Base-by-base conservation (phyloP, 495 filamentous ascomycete genomes). In the Podospora conica region DNA sequence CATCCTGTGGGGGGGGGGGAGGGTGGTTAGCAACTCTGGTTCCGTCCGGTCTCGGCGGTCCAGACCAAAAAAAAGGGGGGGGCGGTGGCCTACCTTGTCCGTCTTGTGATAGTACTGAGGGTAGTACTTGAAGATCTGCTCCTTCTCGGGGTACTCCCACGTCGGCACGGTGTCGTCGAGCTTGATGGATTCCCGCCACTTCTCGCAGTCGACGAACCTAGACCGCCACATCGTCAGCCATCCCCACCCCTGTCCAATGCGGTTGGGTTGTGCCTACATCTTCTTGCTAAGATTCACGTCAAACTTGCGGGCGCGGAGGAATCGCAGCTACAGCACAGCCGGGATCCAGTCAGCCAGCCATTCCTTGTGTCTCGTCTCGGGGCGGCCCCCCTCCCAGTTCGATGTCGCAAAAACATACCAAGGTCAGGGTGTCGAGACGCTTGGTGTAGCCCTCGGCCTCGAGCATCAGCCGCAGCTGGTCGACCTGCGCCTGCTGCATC, bases 101-200 rank as follows among this genome's bases (percentile, higher is more conserved):
- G 92, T 98, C 82, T 96, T 97, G 85, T 98, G 95, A 78, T 98
- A 98, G 83, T 95, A 98, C 82, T 98, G 95, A 3, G 93, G 92
- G 77, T 98, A 98, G 83, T 90, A 97, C 76, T 94, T 80, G 81
- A 93, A 95, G 56, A 98, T 85, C 73, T 92, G 72, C 58, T 84
- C 78, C 84, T 96, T 96, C 85, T 97, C 96, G 25, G 80, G 83
- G 77, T 97, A 97, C 53, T 93, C 87, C 82, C 96, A 98, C 61
- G 80, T 89, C 56, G 83, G 83, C 62, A 91, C 84, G 20, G 94
- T 85, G 53, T 96, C 84, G 77, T 97, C 92, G n/a, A 96, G 91
- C 60, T 88, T 86, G 73, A 72, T 77, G 20, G 93, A 86, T 78
- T 90, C 86, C 69, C 95, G 84, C 95, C 95, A 98, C 78, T 90